A percentile compares a stretch with the other conserved stretches of the same genome.
These are phyloP conservation scores for Melastoma candidum DNA, from an alignment of 441 rosid genomes.

Conservation along the genomic window DNA sequence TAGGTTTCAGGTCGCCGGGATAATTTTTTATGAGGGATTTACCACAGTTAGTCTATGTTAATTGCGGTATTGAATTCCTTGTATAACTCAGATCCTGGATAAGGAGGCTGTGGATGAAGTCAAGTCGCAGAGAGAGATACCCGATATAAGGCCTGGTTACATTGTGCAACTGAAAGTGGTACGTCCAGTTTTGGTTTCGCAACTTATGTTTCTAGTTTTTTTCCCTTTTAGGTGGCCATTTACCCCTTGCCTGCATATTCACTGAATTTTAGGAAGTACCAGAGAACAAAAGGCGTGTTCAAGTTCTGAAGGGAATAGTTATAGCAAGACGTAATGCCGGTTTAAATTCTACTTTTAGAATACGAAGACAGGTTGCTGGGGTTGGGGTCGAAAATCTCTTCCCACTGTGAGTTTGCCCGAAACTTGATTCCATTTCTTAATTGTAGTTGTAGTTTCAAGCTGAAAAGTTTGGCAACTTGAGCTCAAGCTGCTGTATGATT, in stretches of 20 bases:
- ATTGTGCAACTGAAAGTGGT: constrained; percentile 86
- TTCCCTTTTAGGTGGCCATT: background rate
- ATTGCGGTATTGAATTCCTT: background rate
- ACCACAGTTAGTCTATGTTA: background rate
- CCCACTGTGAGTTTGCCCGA: constrained; percentile 54
- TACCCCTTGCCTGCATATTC: too few relatives aligned
- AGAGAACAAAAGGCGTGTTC: constrained; percentile 82
- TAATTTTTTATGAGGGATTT: background rate
- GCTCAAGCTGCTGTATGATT: too few relatives aligned
- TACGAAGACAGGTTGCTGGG: constrained; percentile 89
- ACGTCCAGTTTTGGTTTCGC: constrained; percentile 10
- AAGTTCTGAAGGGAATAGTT: constrained; percentile 65
- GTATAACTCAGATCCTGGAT: constrained; percentile 51
- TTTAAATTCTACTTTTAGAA: constrained; percentile 64
- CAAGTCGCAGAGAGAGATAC: constrained; percentile 57
- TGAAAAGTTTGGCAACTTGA: too few relatives aligned
- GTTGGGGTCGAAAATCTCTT: constrained; percentile 86
- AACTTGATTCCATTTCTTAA: background rate
- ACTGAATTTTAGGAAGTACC: constrained; percentile 60
- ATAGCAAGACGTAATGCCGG: constrained; percentile 94
- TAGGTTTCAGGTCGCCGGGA: constrained; percentile 12
- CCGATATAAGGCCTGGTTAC: constrained; percentile 79
- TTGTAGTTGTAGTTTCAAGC: background rate
- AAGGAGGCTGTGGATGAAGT: constrained; percentile 77
- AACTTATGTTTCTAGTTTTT: constrained; percentile 3